Conservation (phyloP, 2,329 filamentous ascomycete species). For the Trichoderma pleuroti region DNA sequence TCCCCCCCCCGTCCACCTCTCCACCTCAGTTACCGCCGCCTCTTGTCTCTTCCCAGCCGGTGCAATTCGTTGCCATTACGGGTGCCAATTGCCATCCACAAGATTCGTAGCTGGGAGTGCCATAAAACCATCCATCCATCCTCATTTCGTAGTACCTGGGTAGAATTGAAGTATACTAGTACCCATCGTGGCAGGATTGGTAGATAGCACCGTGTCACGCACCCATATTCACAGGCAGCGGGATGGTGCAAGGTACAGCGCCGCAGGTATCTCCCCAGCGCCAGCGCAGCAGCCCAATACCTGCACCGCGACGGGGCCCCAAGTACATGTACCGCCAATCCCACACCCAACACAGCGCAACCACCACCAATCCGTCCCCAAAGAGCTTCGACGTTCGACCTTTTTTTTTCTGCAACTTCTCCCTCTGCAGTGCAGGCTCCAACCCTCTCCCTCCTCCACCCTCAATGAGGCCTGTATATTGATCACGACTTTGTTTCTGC, state of each 20-base stretch:
- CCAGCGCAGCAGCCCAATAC: background rate
- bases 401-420: slow-evolving; percentile 22
- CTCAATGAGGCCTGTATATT: slow-evolving; percentile 39
- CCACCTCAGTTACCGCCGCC: background rate
- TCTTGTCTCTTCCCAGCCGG: background rate
- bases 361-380: background rate
- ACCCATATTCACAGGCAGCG: background rate
- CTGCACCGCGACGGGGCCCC: background rate
- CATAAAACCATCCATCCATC: background rate
- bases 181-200: background rate
- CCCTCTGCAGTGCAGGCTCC: slow-evolving; percentile 29
- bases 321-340: background rate
- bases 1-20: background rate
- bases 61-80: background rate
- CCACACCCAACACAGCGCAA: background rate
- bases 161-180: background rate
- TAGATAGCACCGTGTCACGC: background rate
- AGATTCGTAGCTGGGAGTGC: background rate
- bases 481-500: slow-evolving; percentile 33
- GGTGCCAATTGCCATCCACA: background rate
- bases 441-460: slow-evolving; percentile 22
- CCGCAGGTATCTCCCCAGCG: background rate
- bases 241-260: background rate
- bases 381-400: background rate
- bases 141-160: background rate